Conservation (phyloP, 2,329 filamentous ascomycete genomes). For the Aspergillus fumigatus region DNA sequence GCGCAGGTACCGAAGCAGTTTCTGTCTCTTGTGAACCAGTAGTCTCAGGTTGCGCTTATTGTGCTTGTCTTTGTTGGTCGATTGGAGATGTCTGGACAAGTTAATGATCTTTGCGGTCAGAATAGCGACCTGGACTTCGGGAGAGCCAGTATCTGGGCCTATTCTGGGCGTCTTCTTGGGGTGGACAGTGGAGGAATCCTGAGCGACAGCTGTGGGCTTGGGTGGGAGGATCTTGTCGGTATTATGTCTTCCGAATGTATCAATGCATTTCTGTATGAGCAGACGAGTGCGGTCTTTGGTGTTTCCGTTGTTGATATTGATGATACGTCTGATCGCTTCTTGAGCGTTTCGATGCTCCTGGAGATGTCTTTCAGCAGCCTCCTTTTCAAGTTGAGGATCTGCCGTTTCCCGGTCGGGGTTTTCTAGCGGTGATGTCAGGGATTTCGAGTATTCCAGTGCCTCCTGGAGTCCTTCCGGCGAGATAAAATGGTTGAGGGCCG, state of each 20-base stretch:
- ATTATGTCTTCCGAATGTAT: conserved; percentile 84
- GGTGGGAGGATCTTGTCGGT: conserved; percentile 69
- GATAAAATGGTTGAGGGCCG: conserved; percentile 71
- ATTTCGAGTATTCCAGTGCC: conserved; percentile 63
- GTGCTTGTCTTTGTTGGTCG: conserved; percentile 78
- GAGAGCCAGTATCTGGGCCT: conserved; percentile 90
- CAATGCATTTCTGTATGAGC: conserved; percentile 79
- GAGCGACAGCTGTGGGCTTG: conserved; percentile 46
- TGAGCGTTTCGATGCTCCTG: conserved; percentile 62
- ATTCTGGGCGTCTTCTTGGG: conserved; percentile 57
- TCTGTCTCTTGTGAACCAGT: conserved; percentile 84
- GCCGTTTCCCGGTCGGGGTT: conserved; percentile 25
- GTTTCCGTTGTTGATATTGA: conserved; percentile 70
- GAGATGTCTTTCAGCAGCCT: conserved; percentile 45
- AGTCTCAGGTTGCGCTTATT: conserved; percentile 88
- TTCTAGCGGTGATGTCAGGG: conserved; percentile 48
- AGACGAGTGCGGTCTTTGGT: conserved; percentile 73
- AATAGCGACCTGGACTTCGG: conserved; percentile 96
- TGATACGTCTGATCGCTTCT: conserved; percentile 74
- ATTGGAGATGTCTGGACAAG: conserved; percentile 66
- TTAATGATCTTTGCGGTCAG: conserved; percentile 89
- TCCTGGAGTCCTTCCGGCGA: conserved; percentile 61
- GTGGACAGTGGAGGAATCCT: conserved; percentile 35
- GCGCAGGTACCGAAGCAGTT: conserved; percentile 79
- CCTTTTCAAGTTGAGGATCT: conserved; percentile 37